Base-by-base conservation (phyloP, 1,139 yeast species). In the Hyphopichia buzzinii region DNA sequence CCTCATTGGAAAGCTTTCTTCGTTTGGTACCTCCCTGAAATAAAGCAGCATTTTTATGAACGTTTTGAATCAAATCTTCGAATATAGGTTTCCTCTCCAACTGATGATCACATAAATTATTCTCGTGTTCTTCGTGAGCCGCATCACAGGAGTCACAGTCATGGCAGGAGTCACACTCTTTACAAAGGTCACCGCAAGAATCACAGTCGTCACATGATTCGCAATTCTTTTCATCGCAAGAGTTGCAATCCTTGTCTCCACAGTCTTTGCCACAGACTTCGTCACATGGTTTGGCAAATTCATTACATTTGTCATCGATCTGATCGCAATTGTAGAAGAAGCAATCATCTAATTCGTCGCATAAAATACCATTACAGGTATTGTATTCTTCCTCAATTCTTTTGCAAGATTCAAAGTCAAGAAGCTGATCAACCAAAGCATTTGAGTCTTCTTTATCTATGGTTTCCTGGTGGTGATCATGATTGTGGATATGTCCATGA, bases 401-500 rank as follows among this genome's bases (percentile, higher is more conserved):
- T 15, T 50, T 44, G 40, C 69, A 64, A 2, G 48, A 38, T 8
- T 30, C 33, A 4, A 30, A n/a, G n/a, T 25, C 25, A 7, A 24
- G 8, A 24, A 11, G 37, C 37, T 25, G 15, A 15, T 16, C 35
- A 32, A 22, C 32, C 13, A 27, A 27, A 10, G 23, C 23, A 10
- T 19, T 19, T 6, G 23, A 19, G 23, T 10, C 23, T 19, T 19
- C 23, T 19, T 13, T 35, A 29, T 32, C 31, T n/a, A 34, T 36
- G 23, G 14, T 17, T 15, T 37, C 33, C 16, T 31, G 35, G n/a
- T 28, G 28, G 34, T 47, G 50, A 39, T 67, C 73, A 37, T 68
- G 74, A 40, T 69, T 77, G 48, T 81, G 87, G 26, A 80, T 76
- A 51, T 81, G 86, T 3, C 86, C 87, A 50, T 81, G 87, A 16